Base-by-base conservation (phyloP, 108 stramenopile species). In the Conticribra weissflogii region DNA sequence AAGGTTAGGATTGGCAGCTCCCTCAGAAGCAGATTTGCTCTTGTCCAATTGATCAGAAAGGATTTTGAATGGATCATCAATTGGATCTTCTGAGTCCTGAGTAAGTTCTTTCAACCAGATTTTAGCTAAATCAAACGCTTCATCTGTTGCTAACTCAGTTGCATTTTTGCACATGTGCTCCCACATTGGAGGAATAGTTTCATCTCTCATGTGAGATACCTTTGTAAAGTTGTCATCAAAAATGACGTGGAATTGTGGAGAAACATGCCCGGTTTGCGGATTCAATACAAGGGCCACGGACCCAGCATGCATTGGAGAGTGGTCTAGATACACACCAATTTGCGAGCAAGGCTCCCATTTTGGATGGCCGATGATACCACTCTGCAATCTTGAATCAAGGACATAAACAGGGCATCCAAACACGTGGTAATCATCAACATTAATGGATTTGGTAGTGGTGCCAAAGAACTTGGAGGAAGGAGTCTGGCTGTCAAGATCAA, bases 391-490 rank as follows among this genome's bases (percentile, higher is more conserved):
- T 1, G 21, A 8, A 18, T 71, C 30, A 8, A 75, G 61, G 1
- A 65, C 75, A 44, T 72, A 56, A 8, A 49, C 47, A 2, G 81
- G 76, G 33, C 79, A 80, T 21, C 75, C 75, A 54, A 84, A 76
- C 7, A 49, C 55, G 22, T 69, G 54, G 50, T 62, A 78, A 19
- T 74, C 52, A 32, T 32, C 52, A 0, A 45, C 30, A 27, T 71
- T 59, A 12, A 41, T 12, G 47, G 24, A 25, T 9, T 5, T 9
- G 5, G 36, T 12, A 41, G 36, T 5, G 36, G 12, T 41, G 36
- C 36, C 5, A 41, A 12, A 41, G 36, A 9, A 9, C 12, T 5
- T 9, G 5, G 12, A 9, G 36, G 36, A 41, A 12, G 5, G 36
- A 5, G 36, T 9, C 36, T 12, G 36, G 15, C 46, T 27, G 17